Conservation (phyloP, 2,329 filamentous ascomycete genomes). For the Lachnellula subtilissima region DNA sequence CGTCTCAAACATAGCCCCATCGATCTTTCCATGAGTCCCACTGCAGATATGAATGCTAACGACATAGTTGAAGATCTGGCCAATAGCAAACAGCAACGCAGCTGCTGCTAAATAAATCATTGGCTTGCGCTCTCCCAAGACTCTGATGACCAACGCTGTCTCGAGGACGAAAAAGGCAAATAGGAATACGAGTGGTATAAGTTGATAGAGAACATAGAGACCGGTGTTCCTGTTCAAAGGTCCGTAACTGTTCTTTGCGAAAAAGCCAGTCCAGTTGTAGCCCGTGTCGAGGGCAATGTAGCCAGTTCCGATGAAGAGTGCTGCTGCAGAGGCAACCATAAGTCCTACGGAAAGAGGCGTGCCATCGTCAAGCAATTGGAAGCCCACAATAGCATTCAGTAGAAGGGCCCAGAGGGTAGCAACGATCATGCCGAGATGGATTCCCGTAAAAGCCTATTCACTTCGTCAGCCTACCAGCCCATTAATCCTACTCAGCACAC, state of each 20-base stretch:
- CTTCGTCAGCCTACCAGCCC: slow-evolving; percentile 5
- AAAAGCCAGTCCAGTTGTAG: slow-evolving; percentile 77
- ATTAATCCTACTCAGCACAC: slow-evolving; percentile 30
- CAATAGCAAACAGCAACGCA: slow-evolving; percentile 78
- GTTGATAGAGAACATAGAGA: slow-evolving; percentile 90
- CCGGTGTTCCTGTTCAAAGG: slow-evolving; percentile 70
- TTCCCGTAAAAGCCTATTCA: slow-evolving; percentile 73
- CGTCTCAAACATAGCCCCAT: slow-evolving; percentile 88
- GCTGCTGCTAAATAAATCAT: slow-evolving; percentile 81
- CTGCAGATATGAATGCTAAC: slow-evolving; percentile 87
- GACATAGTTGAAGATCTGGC: slow-evolving; percentile 94
- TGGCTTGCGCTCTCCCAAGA: slow-evolving; percentile 85
- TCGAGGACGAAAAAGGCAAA: slow-evolving; percentile 83
- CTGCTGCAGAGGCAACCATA: slow-evolving; percentile 62
- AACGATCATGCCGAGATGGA: slow-evolving; percentile 84
- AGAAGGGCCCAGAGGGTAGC: slow-evolving; percentile 88
- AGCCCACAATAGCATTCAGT: slow-evolving; percentile 88
- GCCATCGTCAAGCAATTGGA: slow-evolving; percentile 89
- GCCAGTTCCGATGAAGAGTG: slow-evolving; percentile 82
- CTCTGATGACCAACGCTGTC: slow-evolving; percentile 72
- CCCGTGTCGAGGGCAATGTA: slow-evolving; percentile 96
- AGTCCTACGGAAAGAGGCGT: slow-evolving; percentile 78
- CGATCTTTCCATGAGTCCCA: slow-evolving; percentile 78
- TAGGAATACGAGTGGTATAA: slow-evolving; percentile 84
- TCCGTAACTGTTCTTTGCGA: slow-evolving; percentile 50